These are phyloP conservation scores for Alternaria viburni DNA, from an alignment of 2,329 filamentous ascomycete genomes.

Conservation along the genomic window DNA sequence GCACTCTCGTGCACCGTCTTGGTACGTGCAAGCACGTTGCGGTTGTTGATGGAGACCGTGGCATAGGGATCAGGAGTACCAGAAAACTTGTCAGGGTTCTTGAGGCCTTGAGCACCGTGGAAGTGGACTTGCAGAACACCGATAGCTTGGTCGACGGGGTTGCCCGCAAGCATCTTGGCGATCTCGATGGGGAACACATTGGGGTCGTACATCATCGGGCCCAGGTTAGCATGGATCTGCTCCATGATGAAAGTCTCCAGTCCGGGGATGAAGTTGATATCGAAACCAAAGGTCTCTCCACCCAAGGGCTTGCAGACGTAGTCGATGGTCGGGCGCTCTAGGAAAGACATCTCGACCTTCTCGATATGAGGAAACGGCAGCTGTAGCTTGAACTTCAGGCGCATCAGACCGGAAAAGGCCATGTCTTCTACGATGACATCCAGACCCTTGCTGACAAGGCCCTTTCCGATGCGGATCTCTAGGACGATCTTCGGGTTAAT, in stretches of 20 bases:
- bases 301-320: constrained; percentile 98
- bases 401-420: constrained; percentile 93
- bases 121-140: constrained; percentile 91
- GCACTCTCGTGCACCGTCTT: constrained; percentile 85
- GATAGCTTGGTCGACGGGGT: constrained; percentile 92
- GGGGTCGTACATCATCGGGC: constrained; percentile 97
- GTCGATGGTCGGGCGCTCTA: constrained; percentile 87
- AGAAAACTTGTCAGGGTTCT: constrained; percentile 93
- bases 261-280: constrained; percentile 98
- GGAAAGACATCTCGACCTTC: constrained; percentile 91
- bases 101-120: constrained; percentile 88
- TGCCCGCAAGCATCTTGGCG: constrained; percentile 95
- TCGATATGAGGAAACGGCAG: constrained; percentile 96
- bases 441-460: constrained; percentile 94
- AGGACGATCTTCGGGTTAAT: constrained; percentile 96
- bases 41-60: constrained; percentile 81
- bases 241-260: constrained; percentile 93
- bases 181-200: constrained; percentile 99
- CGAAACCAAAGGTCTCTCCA: constrained; percentile 93
- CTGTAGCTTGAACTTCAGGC: constrained; percentile 96
- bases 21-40: constrained; percentile 81
- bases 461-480: constrained; percentile 93
- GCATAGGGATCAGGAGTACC: constrained; percentile 92
- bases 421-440: constrained; percentile 99
- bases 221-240: constrained; percentile 91